Evolutionary conservation across 495 filamentous ascomycete genomes (phyloP).

Genomic region (Amorphotheca resinae): DNA sequence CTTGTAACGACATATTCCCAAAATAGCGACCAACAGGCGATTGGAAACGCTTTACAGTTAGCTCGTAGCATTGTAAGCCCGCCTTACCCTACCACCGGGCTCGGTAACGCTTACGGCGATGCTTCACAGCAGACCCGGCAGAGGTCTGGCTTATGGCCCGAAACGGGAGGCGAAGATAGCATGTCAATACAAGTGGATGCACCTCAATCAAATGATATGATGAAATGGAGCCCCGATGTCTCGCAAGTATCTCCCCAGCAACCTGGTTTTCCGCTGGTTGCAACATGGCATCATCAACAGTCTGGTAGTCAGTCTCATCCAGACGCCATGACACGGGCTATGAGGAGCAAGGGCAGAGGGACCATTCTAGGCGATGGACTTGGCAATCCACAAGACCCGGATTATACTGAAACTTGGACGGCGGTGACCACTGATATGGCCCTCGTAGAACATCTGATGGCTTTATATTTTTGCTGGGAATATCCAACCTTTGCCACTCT

Average conservation of each 20-base stretch:
- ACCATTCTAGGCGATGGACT: conserved; percentile 8
- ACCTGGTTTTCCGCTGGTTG: conserved; percentile 5
- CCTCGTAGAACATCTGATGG: conserved; percentile 50
- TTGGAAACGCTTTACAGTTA: conserved; percentile 5
- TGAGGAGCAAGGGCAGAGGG: conserved; percentile 4
- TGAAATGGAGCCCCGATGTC: conserved; percentile 12
- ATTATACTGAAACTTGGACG: conserved; percentile 37
- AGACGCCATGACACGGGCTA: neutral
- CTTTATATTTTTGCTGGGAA: conserved; percentile 72
- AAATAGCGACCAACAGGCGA: conserved; percentile 9
- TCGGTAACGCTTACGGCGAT: neutral
- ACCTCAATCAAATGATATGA: conserved; percentile 1
- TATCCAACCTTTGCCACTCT: conserved; percentile 64
- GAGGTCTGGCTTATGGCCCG: conserved; percentile 1
- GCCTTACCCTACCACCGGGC: neutral
- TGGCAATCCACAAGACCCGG: neutral
- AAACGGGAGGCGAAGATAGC: neutral
- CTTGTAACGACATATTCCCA: conserved; percentile 7
- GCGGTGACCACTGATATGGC: conserved; percentile 41
- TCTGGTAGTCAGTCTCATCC: neutral
- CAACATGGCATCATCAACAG: conserved; percentile 5
- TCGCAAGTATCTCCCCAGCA: neutral
- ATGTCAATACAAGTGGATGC: neutral
- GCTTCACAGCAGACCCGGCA: neutral
- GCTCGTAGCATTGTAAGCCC: conserved; percentile 4